Evolutionary conservation across 2,329 filamentous ascomycete species (phyloP).

Genomic region (Aspergillus glaucus): DNA sequence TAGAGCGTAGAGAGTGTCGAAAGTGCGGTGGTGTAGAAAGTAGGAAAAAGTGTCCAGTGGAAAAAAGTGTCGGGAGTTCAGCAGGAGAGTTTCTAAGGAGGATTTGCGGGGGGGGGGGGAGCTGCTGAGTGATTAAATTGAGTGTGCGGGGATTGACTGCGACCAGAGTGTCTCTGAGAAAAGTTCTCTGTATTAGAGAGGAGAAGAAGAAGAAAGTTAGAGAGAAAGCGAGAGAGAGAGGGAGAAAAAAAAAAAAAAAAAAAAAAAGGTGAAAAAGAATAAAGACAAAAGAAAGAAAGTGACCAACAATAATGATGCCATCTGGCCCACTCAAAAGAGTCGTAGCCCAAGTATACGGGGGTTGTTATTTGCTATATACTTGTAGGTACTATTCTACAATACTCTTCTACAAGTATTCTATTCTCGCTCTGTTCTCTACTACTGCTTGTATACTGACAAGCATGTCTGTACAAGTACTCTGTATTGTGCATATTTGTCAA

Average conservation of each 20-base stretch:
- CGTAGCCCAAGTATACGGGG: not conserved
- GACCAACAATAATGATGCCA: not conserved
- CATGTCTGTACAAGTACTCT: no score
- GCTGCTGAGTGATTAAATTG: conserved; percentile 5
- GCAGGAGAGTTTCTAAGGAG: not conserved
- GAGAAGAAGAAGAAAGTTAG: not conserved
- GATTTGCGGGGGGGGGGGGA: not conserved
- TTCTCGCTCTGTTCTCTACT: not conserved
- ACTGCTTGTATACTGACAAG: no score
- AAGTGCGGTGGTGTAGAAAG: not conserved
- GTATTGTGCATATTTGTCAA: not conserved
- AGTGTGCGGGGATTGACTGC: conserved; percentile 1
- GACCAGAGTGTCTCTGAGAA: not conserved
- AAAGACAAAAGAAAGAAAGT: not conserved
- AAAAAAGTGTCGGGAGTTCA: not conserved
- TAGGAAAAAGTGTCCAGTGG: not conserved
- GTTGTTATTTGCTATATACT: not conserved
- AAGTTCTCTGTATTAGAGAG: no score
- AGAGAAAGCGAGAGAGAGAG: not conserved
- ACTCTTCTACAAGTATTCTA: not conserved
- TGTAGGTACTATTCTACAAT: not conserved
- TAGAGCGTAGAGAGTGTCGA: not conserved
- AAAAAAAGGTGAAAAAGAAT: not conserved
- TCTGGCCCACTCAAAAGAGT: not conserved
- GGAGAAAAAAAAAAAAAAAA: not conserved